Evolutionary conservation across 805 yeast species (phyloP), one percentile per base, ranked within the genome.

Genomic region (Saccharomycopsis vini): DNA sequence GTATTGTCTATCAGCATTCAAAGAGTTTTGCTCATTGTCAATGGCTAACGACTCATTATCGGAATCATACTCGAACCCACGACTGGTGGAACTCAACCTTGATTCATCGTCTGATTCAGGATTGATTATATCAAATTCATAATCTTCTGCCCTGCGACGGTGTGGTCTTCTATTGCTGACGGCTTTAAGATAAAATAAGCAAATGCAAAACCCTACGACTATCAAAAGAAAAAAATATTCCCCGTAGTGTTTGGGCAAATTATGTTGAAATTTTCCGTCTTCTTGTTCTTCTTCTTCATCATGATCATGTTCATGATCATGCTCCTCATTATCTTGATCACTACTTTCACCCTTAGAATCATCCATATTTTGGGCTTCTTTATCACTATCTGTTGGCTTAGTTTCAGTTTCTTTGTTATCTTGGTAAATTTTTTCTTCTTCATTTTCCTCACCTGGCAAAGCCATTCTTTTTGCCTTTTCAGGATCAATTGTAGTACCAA

Each of bases 401-500:
- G 22, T 35, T 13, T 22, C 34, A 5, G 10, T 15, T 26, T 29
- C 48, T 34, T 43, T 36, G 15, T 39, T 22, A 19, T 39, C 42
- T 23, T 44, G 6, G 5, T 30, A 10, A 9, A 10, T 16, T 30
- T 7, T 5, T 30, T 30, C 33, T n/a, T 37, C 5, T 15, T 36
- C 67, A 23, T 54, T 57, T 5, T 50, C 54, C 36, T 58, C 64
- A 34, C 59, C 63, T 34, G 61, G 64, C 41, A 77, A 57, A 33
- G 75, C 75, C 56, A 64, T 81, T 37, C 69, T 62, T 54, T 71
- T 73, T 1, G 83, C 86, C 60, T 76, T 73, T 12, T 72, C 55
- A 1, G 79, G 71, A 60, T 85, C 89, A 34, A 68, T 69, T 16
- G 79, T 65, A 59, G 81, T 90, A 21, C 98, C 98, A 69, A 84